Conservation (phyloP, 2,329 filamentous ascomycete genomes). For the Alternaria tenuissima region DNA sequence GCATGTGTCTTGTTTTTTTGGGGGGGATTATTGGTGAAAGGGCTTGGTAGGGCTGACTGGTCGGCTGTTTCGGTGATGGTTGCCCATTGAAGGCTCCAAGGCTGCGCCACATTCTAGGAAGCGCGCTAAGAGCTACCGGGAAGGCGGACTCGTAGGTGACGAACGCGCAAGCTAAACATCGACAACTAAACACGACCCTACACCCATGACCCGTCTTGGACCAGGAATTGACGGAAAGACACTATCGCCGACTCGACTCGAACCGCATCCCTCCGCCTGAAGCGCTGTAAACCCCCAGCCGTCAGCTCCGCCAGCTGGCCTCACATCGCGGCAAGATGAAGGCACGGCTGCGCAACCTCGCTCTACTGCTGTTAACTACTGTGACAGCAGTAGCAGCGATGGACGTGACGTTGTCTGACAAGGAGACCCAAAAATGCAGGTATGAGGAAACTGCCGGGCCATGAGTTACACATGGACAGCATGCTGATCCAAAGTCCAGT, state of each 20-base stretch:
- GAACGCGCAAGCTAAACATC: constrained; percentile 32
- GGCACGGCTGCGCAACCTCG: constrained; percentile 42
- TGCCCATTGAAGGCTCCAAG: constrained; percentile 15
- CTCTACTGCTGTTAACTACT: constrained; percentile 45
- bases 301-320: constrained; percentile 42
- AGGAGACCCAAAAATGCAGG: constrained; percentile 27
- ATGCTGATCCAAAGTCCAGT: constrained; percentile 1
- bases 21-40: constrained; percentile 1
- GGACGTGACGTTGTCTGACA: constrained; percentile 40
- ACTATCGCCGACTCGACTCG: background rate
- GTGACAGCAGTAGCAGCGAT: constrained; percentile 47
- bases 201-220: constrained; percentile 8
- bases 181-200: constrained; percentile 16
- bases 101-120: constrained; percentile 24
- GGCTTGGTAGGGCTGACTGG: constrained; percentile 20
- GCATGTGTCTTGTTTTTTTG: too few relatives aligned
- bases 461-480: background rate
- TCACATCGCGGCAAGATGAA: constrained; percentile 46
- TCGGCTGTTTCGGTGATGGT: constrained; percentile 4
- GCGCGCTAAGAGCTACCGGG: constrained; percentile 26
- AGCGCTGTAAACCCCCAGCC: constrained; percentile 5
- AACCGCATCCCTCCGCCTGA: constrained; percentile 9
- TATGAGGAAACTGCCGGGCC: background rate
- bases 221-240: background rate
- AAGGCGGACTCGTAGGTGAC: constrained; percentile 25